phyloP scores from a whole-genome alignment of 2,329 filamentous ascomycete genomes.

The Pseudocercospora eumusae region DNA sequence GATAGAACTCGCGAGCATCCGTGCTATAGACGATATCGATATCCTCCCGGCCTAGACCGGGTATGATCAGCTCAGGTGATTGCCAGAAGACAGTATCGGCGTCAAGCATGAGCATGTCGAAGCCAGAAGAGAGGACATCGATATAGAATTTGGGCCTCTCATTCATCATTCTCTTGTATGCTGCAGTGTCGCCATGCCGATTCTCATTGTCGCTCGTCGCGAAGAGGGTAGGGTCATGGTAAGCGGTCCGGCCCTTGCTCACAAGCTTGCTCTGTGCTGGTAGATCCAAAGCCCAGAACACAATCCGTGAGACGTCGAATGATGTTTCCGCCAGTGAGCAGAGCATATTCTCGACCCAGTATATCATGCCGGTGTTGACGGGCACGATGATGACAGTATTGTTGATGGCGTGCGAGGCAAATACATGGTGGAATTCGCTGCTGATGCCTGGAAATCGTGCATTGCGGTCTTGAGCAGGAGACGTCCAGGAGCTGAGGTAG shows the following conservation, averaged over 20 bases:
- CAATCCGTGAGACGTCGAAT: constrained; percentile 18
- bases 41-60: background rate
- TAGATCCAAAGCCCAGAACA: constrained; percentile 29
- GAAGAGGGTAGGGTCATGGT: constrained; percentile 23
- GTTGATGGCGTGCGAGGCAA: constrained; percentile 16
- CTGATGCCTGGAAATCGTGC: background rate
- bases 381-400: constrained; percentile 23
- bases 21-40: constrained; percentile 27
- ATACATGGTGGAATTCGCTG: background rate
- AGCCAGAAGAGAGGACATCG: constrained; percentile 24
- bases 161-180: constrained; percentile 26
- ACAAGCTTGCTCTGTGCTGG: constrained; percentile 14
- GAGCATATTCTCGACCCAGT: constrained; percentile 23
- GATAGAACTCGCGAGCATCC: constrained; percentile 27
- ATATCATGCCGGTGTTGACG: constrained; percentile 23
- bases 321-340: constrained; percentile 19
- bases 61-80: constrained; percentile 21
- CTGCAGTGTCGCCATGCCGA: constrained; percentile 21
- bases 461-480: background rate
- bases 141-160: constrained; percentile 27
- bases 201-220: constrained; percentile 25
- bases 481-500: too few relatives aligned
- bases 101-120: constrained; percentile 29
- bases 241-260: constrained; percentile 16
- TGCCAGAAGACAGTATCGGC: constrained; percentile 27